Conservation (phyloP, 371 early-diverging fungal genomes). For the Nematocida ausubeli region DNA sequence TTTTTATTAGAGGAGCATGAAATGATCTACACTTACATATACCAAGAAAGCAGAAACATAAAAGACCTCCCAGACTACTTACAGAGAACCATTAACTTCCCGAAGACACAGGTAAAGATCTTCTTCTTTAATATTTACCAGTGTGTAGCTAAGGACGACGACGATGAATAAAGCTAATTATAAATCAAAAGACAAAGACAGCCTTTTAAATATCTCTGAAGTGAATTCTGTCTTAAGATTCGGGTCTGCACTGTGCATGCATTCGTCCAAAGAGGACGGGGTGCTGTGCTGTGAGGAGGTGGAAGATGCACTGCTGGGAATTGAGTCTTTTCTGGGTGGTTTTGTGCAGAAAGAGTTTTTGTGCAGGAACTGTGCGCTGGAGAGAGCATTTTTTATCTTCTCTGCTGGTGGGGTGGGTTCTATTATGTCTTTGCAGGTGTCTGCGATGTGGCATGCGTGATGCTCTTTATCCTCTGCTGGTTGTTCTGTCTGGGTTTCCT, state of each 20-base stretch:
- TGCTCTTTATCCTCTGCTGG: slow-evolving; percentile 4
- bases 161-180: slow-evolving; percentile 32
- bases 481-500: neutral
- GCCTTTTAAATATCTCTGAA: slow-evolving; percentile 16
- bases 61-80: slow-evolving; percentile 55
- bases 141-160: slow-evolving; percentile 11
- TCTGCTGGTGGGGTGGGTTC: too few species aligned
- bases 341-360: too few species aligned
- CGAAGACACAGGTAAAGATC: slow-evolving; percentile 49
- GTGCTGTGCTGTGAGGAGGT: too few species aligned
- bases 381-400: too few species aligned
- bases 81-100: slow-evolving; percentile 58
- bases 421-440: too few species aligned
- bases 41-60: slow-evolving; percentile 33
- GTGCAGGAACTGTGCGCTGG: too few species aligned
- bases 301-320: too few species aligned
- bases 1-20: slow-evolving; percentile 49
- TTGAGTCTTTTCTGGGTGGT: too few species aligned
- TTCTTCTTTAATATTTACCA: slow-evolving; percentile 64
- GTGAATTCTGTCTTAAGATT: neutral
- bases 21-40: slow-evolving; percentile 50
- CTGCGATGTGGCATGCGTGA: too few species aligned
- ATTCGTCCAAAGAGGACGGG: too few species aligned
- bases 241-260: too few species aligned
- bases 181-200: slow-evolving; percentile 14